phyloP scores from a whole-genome alignment of 495 filamentous ascomycete genomes.

The Lasiosphaeris hirsuta region DNA sequence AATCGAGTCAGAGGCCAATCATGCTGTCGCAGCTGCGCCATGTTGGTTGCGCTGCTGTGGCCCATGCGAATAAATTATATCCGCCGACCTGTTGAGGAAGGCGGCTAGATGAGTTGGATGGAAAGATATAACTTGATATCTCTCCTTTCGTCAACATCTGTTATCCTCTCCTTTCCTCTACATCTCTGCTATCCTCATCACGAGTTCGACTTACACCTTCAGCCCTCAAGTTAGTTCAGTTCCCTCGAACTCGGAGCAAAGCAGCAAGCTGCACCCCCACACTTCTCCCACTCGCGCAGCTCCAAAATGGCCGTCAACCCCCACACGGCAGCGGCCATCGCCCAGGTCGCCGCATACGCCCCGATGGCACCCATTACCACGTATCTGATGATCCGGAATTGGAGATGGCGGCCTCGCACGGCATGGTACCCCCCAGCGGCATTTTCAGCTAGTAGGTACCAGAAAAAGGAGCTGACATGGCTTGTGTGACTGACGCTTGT shows the following conservation, averaged over 20 bases:
- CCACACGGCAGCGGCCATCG: background rate
- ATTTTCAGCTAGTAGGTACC: background rate
- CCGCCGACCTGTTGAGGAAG: background rate
- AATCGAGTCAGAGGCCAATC: background rate
- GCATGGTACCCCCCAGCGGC: background rate
- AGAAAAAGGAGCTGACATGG: too few relatives aligned
- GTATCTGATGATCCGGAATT: slow-evolving; percentile 1
- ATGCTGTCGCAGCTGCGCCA: background rate
- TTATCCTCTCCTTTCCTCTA: too few relatives aligned
- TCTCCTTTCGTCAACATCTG: background rate
- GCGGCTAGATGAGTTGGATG: background rate
- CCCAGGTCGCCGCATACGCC: background rate
- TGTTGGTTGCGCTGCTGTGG: background rate
- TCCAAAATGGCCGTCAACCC: background rate
- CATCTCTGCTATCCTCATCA: background rate
- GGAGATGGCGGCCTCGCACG: background rate
- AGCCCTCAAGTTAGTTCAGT: too few relatives aligned
- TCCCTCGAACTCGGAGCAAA: too few relatives aligned
- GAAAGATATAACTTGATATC: background rate
- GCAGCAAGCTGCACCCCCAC: too few relatives aligned
- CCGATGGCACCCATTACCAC: background rate
- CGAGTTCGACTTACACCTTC: too few relatives aligned
- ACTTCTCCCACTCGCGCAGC: too few relatives aligned
- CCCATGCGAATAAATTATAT: background rate
- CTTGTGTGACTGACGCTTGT: background rate